Evolutionary conservation across 495 filamentous ascomycete genomes (phyloP).

Genomic region (Hypoxylon lienhwacheense): DNA sequence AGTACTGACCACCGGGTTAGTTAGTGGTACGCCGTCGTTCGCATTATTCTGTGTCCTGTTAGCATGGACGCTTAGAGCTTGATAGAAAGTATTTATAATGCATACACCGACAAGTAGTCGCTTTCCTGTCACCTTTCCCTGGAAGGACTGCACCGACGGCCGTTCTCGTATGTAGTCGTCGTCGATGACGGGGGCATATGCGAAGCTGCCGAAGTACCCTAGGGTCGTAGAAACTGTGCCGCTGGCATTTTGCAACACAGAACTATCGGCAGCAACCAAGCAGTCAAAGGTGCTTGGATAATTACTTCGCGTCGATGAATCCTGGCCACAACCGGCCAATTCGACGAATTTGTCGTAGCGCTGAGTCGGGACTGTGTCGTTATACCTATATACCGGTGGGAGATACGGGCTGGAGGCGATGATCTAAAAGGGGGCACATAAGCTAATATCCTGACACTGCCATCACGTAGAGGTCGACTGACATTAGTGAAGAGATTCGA

Average conservation of each 20-base stretch:
- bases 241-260: slow-evolving; percentile 59
- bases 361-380: slow-evolving; percentile 52
- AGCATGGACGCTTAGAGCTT: neutral
- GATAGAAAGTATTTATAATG: neutral
- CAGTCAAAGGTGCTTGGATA: slow-evolving; percentile 35
- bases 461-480: slow-evolving; percentile 34
- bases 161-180: slow-evolving; percentile 56
- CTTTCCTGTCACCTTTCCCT: slow-evolving; percentile 43
- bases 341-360: slow-evolving; percentile 59
- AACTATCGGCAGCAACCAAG: slow-evolving; percentile 45
- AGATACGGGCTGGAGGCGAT: slow-evolving; percentile 29
- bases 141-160: slow-evolving; percentile 56
- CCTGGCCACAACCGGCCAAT: slow-evolving; percentile 50
- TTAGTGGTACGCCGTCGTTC: slow-evolving; percentile 37
- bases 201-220: slow-evolving; percentile 54
- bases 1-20: slow-evolving; percentile 24
- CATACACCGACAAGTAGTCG: slow-evolving; percentile 31
- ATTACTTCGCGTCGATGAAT: slow-evolving; percentile 15
- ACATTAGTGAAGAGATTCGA: slow-evolving; percentile 54
- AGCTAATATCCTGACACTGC: slow-evolving; percentile 19
- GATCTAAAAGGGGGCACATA: slow-evolving; percentile 13
- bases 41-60: slow-evolving; percentile 27
- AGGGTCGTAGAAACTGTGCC: slow-evolving; percentile 36
- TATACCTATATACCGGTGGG: slow-evolving; percentile 40
- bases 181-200: slow-evolving; percentile 66